phyloP scores from a whole-genome alignment of 2,329 filamentous ascomycete genomes.

The Paracorniculantispora psalliotae region DNA sequence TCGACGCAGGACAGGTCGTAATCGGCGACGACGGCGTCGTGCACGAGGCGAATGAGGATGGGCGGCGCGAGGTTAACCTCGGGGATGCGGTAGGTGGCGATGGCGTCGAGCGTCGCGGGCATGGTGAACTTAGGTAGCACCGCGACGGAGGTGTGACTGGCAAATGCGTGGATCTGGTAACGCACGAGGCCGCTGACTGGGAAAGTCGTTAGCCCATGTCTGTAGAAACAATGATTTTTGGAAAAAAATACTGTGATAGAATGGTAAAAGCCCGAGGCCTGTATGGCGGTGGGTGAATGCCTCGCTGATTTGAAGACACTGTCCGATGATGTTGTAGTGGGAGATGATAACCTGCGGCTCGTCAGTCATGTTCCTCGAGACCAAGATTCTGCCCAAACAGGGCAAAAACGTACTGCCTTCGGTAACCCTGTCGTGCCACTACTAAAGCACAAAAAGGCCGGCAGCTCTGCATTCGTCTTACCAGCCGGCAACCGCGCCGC shows the following conservation, averaged over 20 bases:
- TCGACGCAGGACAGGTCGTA: slow-evolving; percentile 16
- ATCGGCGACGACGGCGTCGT: slow-evolving; percentile 17
- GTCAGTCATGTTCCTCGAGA: background rate
- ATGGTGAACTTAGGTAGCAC: slow-evolving; percentile 23
- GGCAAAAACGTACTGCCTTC: slow-evolving; percentile 18
- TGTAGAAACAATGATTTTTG: too few relatives aligned
- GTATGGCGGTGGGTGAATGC: slow-evolving; percentile 8
- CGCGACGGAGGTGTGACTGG: slow-evolving; percentile 19
- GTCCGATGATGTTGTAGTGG: slow-evolving; percentile 19
- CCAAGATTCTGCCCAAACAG: too few relatives aligned
- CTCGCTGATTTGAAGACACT: slow-evolving; percentile 18
- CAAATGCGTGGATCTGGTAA: slow-evolving; percentile 11
- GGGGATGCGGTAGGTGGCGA: slow-evolving; percentile 19
- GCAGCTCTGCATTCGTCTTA: slow-evolving; percentile 12
- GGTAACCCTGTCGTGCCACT: slow-evolving; percentile 21
- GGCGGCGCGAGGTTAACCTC: slow-evolving; percentile 23
- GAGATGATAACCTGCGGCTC: slow-evolving; percentile 19
- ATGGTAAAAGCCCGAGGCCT: slow-evolving; percentile 21
- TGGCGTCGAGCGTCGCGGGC: slow-evolving; percentile 17
- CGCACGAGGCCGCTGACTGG: slow-evolving; percentile 4
- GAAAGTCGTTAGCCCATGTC: too few relatives aligned
- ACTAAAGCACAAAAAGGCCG: slow-evolving; percentile 20
- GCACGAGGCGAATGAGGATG: slow-evolving; percentile 20
- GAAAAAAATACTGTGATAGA: slow-evolving; percentile 22
- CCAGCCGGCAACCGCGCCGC: background rate